phyloP scores from a whole-genome alignment of 805 yeast genomes.

The Blastobotrys muscicola region DNA sequence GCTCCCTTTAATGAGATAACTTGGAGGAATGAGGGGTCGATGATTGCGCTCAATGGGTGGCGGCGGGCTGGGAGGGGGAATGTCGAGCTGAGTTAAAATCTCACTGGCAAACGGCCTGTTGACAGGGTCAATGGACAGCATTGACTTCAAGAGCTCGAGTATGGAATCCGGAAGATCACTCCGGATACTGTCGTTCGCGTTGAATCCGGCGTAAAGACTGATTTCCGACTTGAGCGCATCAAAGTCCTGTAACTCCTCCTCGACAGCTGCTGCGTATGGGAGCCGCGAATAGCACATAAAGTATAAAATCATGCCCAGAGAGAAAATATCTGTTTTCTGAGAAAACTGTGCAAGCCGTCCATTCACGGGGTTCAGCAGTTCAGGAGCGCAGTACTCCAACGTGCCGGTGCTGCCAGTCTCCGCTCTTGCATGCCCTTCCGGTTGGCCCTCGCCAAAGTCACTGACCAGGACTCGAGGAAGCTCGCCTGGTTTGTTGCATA shows the following conservation, averaged over 20 bases:
- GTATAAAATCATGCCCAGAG: conserved; percentile 75
- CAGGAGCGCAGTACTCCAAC: conserved; percentile 82
- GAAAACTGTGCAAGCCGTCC: conserved; percentile 48
- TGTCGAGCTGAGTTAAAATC: conserved; percentile 21
- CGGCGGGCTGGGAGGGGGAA: too few relatives aligned
- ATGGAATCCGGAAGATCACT: conserved; percentile 25
- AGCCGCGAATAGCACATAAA: conserved; percentile 61
- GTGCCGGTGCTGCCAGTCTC: conserved; percentile 87
- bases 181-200: conserved; percentile 18
- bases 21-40: too few relatives aligned
- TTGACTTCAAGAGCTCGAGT: conserved; percentile 31
- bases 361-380: conserved; percentile 38
- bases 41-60: too few relatives aligned
- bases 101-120: conserved; percentile 38
- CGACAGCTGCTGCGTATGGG: conserved; percentile 40
- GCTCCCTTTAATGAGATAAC: too few relatives aligned
- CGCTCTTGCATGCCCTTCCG: conserved; percentile 52
- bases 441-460: conserved; percentile 84
- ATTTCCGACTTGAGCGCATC: conserved; percentile 31
- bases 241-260: conserved; percentile 23
- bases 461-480: conserved; percentile 71
- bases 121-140: conserved; percentile 31
- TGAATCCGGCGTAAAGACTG: conserved; percentile 24
- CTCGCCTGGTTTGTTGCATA: conserved; percentile 22
- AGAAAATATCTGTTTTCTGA: conserved; percentile 67